A percentile compares a stretch with the other conserved stretches of the same genome.
Conservation (phyloP, 192 early-diverging fungal genomes). For the Backusella morwellensis region DNA sequence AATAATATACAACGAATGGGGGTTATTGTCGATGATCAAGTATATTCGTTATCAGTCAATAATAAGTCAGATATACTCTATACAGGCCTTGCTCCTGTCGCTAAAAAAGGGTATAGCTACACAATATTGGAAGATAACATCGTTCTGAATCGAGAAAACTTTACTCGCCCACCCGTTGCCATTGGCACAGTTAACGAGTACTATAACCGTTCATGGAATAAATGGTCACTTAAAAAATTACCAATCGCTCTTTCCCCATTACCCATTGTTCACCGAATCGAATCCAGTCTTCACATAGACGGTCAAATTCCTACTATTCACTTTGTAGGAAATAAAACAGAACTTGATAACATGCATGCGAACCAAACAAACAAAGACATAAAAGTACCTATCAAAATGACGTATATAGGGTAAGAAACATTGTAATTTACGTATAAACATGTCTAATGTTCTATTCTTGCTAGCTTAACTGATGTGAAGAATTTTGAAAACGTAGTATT, state of each 20-base stretch:
- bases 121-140: background rate
- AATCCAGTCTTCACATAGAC: background rate
- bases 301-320: slow-evolving; percentile 4
- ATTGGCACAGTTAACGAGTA: background rate
- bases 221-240: background rate
- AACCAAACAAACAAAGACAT: slow-evolving; percentile 1
- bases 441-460: background rate
- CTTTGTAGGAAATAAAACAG: background rate
- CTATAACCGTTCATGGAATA: slow-evolving; percentile 1
- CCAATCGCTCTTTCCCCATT: background rate
- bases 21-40: background rate
- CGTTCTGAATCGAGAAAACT: background rate
- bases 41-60: background rate
- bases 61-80: background rate
- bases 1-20: background rate
- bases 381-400: background rate
- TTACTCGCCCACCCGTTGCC: background rate
- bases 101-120: background rate
- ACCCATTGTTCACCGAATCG: background rate
- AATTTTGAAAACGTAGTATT: background rate
- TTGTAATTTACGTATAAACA: background rate
- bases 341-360: background rate
- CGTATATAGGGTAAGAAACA: slow-evolving; percentile 4
- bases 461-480: background rate
- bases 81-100: background rate